These are phyloP conservation scores for Amniculicola lignicola DNA, from an alignment of 495 filamentous ascomycete genomes.

Conservation along the genomic window DNA sequence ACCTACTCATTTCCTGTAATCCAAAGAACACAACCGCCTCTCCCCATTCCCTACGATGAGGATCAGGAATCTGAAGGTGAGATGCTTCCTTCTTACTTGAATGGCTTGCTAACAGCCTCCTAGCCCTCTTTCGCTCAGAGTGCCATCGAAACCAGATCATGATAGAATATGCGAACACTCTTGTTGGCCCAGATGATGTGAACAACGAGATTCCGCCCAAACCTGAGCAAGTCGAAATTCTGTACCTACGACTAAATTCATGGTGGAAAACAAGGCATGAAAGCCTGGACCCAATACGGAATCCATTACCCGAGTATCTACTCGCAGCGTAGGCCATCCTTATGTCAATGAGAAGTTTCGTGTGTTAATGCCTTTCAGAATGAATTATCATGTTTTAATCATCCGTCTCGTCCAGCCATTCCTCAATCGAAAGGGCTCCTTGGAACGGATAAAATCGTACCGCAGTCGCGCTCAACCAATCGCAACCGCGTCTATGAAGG, in stretches of 20 bases:
- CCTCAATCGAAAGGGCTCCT: neutral
- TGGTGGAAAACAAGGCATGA: slow-evolving; percentile 16
- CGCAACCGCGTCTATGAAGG: neutral
- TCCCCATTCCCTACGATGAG: slow-evolving; percentile 23
- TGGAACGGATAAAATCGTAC: slow-evolving; percentile 7
- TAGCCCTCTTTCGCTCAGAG: slow-evolving; percentile 23
- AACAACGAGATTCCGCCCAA: slow-evolving; percentile 2
- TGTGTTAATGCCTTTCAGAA: neutral
- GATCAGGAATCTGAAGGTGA: slow-evolving; percentile 11
- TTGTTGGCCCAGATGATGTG: slow-evolving; percentile 1
- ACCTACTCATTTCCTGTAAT: slow-evolving; percentile 20
- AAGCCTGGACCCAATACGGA: neutral
- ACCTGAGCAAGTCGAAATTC: slow-evolving; percentile 15
- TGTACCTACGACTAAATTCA: slow-evolving; percentile 15
- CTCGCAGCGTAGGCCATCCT: slow-evolving; percentile 15
- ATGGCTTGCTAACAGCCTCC: neutral
- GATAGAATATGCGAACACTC: slow-evolving; percentile 14
- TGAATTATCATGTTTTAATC: slow-evolving; percentile 15
- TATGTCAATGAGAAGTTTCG: neutral
- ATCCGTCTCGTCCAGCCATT: slow-evolving; percentile 21
- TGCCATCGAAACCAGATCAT: slow-evolving; percentile 19
- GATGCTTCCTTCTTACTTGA: neutral
- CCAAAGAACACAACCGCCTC: slow-evolving; percentile 14
- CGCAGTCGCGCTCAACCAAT: slow-evolving; percentile 8
- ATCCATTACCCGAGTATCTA: slow-evolving; percentile 17